Evolutionary conservation across 2,329 filamentous ascomycete species (phyloP), one percentile per base, ranked within the genome.

Genomic region (Rhynchosporium agropyri): DNA sequence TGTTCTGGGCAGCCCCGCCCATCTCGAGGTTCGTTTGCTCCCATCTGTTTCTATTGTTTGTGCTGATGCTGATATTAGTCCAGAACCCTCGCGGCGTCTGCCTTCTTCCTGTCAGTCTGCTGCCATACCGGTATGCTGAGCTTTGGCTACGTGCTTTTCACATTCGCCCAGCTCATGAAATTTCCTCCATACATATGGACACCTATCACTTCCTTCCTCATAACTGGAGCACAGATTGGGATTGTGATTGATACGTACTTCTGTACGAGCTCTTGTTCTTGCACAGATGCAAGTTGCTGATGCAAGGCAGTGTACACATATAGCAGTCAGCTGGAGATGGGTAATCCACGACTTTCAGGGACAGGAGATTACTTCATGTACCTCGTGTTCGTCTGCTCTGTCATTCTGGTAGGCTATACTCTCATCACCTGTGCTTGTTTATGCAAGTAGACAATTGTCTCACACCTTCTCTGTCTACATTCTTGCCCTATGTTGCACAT

Each of bases 221-320:
- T 78, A 38, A 76, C 75, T 10, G 71, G 73, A 4, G 66, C 68
- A 28, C 57, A 72, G 15, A 58, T 78, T 26, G 66, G 77, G 48
- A 83, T 90, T 65, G 71, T 90, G 58, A 80, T 90, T 74, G 88
- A 91, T 74, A 84, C 89, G 55, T 90, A 89, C 77, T 87, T 89
- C 74, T 76, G 84, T 87, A 79, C 71, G 83, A 62, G 59, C 67
- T 63, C 49, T 28, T 3, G 9, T 4, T 33, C 1, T 29, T 15
- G 48, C 20, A 46, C 26, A 15, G 13, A 45, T 42, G 26, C 53
- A 53, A 13, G 57, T 54, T 29, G 45, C 63, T 69, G 65, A 70
- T 62, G 61, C 54, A 55, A 62, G 68, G 65, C 71, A 86, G 84
- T 90, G 67, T 91, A 84, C 76, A 86, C 81, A 69, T 90, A 90